Percentiles rank a stretch among this genome's conserved stretches.
phyloP scores from a whole-genome alignment of 129 eudicot species.

The Flaveria robusta region DNA sequence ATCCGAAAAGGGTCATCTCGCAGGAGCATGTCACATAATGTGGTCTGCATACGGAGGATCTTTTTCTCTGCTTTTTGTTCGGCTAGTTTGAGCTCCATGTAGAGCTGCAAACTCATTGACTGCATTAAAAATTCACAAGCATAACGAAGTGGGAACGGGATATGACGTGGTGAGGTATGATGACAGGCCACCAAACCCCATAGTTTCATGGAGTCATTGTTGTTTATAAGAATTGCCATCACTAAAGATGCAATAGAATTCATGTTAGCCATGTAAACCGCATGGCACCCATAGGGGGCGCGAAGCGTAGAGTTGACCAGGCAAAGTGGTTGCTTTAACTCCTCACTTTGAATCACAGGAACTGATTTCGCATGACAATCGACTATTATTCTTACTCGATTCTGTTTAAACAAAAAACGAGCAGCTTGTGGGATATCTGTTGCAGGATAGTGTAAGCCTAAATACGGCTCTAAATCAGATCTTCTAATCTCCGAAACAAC shows the following conservation, averaged over 20 bases:
- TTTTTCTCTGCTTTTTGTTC: conserved; percentile 57
- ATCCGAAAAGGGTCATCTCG: conserved; percentile 60
- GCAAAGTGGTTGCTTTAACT: conserved; percentile 55
- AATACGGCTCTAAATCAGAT: conserved; percentile 64
- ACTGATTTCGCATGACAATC: conserved; percentile 51
- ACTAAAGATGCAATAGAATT: conserved; percentile 57
- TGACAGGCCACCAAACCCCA: conserved; percentile 84
- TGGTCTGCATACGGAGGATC: conserved; percentile 56
- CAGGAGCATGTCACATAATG: conserved; percentile 70
- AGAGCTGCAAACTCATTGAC: conserved; percentile 60
- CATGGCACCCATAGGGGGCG: conserved; percentile 64
- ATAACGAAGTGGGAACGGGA: conserved; percentile 67
- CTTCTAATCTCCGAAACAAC: conserved; percentile 62
- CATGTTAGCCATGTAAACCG: conserved; percentile 72
- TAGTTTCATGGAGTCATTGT: conserved; percentile 47
- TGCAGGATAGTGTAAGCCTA: conserved; percentile 78
- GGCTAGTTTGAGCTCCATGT: conserved; percentile 67
- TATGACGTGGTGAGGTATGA: conserved; percentile 56
- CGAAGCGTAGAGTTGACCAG: conserved; percentile 72
- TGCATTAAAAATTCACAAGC: conserved; percentile 76
- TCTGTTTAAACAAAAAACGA: conserved; percentile 68
- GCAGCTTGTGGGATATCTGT: conserved; percentile 81
- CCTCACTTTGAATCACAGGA: conserved; percentile 47
- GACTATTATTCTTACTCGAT: conserved; percentile 64
- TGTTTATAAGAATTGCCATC: conserved; percentile 59